Evolutionary conservation across 306 rosid genomes (phyloP).

Genomic region (Arachis stenosperma): DNA sequence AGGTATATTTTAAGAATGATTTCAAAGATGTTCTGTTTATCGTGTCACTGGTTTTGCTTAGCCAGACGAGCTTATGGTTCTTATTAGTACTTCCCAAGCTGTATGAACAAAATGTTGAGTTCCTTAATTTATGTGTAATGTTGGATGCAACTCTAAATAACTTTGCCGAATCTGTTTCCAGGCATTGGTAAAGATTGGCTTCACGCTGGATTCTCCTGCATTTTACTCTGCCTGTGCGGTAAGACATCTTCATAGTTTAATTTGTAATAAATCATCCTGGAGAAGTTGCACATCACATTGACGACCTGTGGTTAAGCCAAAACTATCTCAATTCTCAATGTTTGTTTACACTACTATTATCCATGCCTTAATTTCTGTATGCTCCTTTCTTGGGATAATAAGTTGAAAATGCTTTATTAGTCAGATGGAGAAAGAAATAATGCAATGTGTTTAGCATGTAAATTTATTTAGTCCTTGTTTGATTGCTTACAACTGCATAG

Average conservation of each 20-base stretch:
- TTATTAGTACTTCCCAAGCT: slow-evolving; percentile 1
- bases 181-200: slow-evolving; percentile 83
- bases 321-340: slow-evolving; percentile 8
- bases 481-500: slow-evolving; percentile 2
- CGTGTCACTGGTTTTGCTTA: background rate
- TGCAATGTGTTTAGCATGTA: slow-evolving; percentile 20
- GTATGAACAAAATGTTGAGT: background rate
- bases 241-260: slow-evolving; percentile 30
- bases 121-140: slow-evolving; percentile 2
- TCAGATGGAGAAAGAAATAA: slow-evolving; percentile 25
- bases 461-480: slow-evolving; percentile 31
- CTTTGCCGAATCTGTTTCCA: slow-evolving; percentile 39
- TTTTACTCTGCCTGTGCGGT: slow-evolving; percentile 91
- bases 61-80: slow-evolving; percentile 16
- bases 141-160: slow-evolving; percentile 15
- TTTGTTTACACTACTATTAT: slow-evolving; percentile 4
- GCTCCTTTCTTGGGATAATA: slow-evolving; percentile 28
- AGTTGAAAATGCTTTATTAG: slow-evolving; percentile 14
- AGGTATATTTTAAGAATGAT: slow-evolving; percentile 51
- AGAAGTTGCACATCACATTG: slow-evolving; percentile 9
- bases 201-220: slow-evolving; percentile 88
- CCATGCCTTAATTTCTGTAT: background rate
- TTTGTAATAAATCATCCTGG: slow-evolving; percentile 14
- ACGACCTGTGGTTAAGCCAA: background rate
- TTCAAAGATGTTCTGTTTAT: background rate